These are phyloP conservation scores for Periconia sp. DNA, from an alignment of 2,329 filamentous ascomycete species.

Conservation along the genomic window DNA sequence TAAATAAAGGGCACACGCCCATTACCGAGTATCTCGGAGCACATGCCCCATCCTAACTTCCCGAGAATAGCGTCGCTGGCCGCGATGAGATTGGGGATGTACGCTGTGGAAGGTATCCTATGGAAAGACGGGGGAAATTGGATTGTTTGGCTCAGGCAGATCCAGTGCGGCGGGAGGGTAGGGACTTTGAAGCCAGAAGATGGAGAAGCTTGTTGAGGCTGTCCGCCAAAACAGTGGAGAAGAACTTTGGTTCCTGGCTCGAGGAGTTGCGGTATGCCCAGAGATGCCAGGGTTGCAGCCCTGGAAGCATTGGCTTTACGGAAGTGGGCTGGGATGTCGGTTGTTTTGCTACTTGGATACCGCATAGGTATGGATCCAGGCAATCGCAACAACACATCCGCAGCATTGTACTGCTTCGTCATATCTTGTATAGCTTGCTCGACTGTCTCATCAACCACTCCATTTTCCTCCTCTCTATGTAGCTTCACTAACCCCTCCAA, in stretches of 20 bases:
- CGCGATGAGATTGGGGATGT: not conserved
- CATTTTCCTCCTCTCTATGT: not conserved
- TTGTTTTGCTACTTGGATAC: not conserved
- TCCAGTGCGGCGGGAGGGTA: not conserved
- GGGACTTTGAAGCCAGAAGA: not conserved
- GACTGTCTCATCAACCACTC: not conserved
- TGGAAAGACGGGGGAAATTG: not conserved
- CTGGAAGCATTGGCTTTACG: not conserved
- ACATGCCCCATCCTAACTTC: conserved; percentile 1
- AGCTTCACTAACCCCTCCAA: not conserved
- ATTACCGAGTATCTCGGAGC: conserved; percentile 1
- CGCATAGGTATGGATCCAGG: not conserved
- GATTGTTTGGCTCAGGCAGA: not conserved
- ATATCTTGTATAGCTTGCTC: not conserved
- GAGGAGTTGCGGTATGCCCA: not conserved
- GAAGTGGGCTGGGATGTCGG: not conserved
- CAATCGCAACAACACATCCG: not conserved
- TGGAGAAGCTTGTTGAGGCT: not conserved
- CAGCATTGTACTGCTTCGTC: not conserved
- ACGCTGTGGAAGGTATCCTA: not conserved
- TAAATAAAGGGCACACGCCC: conserved; percentile 1
- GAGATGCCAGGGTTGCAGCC: not conserved
- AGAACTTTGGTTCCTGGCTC: not conserved
- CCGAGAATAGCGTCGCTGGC: not conserved
- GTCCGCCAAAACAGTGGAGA: not conserved